Evolutionary conservation across 2,329 filamentous ascomycete genomes (phyloP).

Genomic region (Colletotrichum costaricense): DNA sequence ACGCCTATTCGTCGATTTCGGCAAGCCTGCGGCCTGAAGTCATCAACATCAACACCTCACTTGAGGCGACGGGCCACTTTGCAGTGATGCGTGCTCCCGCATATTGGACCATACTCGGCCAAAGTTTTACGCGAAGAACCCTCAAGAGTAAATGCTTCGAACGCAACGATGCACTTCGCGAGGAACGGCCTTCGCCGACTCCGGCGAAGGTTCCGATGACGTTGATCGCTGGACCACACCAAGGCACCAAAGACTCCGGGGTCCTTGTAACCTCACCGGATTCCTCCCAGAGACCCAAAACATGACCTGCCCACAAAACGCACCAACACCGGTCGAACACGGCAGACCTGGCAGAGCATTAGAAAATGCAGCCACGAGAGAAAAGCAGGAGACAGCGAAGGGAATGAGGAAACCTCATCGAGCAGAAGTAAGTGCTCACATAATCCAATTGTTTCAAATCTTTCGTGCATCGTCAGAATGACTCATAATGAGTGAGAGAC

Average conservation of each 20-base stretch:
- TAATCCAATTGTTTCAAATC: not conserved
- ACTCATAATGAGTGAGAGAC: not conserved
- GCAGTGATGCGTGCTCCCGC: slow-evolving; percentile 12
- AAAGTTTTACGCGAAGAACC: not conserved
- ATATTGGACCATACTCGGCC: not conserved
- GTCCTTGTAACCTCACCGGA: slow-evolving; percentile 11
- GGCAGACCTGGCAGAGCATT: slow-evolving; percentile 14
- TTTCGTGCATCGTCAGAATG: not conserved
- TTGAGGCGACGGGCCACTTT: slow-evolving; percentile 19
- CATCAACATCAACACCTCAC: slow-evolving; percentile 15
- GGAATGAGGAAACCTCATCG: not conserved
- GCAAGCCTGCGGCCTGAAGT: not conserved
- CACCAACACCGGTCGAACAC: slow-evolving; percentile 1
- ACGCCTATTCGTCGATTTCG: not conserved
- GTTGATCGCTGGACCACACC: slow-evolving; percentile 31
- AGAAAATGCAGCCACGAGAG: slow-evolving; percentile 17
- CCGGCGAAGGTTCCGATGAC: slow-evolving; percentile 5
- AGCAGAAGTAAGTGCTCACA: not conserved
- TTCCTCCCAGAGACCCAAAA: not conserved
- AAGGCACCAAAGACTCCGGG: not conserved
- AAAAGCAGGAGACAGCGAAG: slow-evolving; percentile 2
- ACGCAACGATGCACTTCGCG: not conserved
- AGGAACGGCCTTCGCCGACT: not conserved
- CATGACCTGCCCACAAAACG: slow-evolving; percentile 23
- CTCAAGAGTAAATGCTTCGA: not conserved